These are phyloP conservation scores for Ogataea pini DNA, from an alignment of 805 yeast species.

Conservation along the genomic window DNA sequence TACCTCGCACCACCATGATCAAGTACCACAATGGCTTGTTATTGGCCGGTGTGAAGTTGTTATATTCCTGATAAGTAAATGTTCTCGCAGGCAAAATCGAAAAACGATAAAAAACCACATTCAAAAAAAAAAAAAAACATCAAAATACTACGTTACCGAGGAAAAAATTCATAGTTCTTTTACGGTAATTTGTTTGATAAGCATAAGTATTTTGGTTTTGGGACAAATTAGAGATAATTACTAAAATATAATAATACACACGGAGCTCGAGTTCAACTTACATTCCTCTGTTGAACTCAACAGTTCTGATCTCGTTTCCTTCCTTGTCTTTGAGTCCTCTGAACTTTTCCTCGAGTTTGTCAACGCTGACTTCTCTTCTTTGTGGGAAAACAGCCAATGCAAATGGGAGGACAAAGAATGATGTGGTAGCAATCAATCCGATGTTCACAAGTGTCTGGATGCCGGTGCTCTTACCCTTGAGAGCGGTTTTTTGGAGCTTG, in stretches of 20 bases:
- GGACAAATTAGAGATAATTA: no score
- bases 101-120: no score
- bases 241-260: constrained; percentile 3
- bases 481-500: constrained; percentile 66
- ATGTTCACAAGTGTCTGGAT: constrained; percentile 73
- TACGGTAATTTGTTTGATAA: constrained; percentile 6
- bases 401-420: constrained; percentile 87
- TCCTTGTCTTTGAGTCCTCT: constrained; percentile 57
- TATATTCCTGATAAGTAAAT: no score
- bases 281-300: constrained; percentile 93
- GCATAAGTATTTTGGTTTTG: no score
- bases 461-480: constrained; percentile 66
- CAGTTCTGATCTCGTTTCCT: constrained; percentile 57
- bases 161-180: neutral
- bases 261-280: constrained; percentile 36
- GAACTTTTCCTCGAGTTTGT: constrained; percentile 65
- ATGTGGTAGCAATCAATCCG: constrained; percentile 81
- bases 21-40: no score
- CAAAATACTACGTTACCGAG: neutral
- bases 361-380: constrained; percentile 60
- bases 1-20: constrained; percentile 33
- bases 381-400: constrained; percentile 97
- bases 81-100: no score
- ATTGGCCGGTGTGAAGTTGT: no score
- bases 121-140: neutral